Base-by-base conservation (phyloP, 805 yeast genomes). In the Starmera caribaea region DNA sequence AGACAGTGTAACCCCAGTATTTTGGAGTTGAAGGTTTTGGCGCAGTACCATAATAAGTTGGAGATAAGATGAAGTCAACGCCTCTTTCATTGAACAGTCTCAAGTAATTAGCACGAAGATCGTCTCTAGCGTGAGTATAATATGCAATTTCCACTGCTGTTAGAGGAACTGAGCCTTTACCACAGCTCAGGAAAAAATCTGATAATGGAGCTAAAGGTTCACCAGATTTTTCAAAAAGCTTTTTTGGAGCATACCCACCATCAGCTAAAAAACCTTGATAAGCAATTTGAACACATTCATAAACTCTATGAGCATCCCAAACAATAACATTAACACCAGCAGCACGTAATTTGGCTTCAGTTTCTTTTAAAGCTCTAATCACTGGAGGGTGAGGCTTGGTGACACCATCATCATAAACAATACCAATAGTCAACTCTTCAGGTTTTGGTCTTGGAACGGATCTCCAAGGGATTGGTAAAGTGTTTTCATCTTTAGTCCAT, bases 1-100 rank as follows among this genome's bases (percentile, higher is more conserved):
- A 66, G 3, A 87, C 63, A 8, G 90, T 81, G 66, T 84, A 84
- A 4, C 86, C 80, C 86, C 88, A 81, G 58, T 78, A 79, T 56
- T 70, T 73, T 5, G 79, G 71, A 41, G 70, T 65, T 36, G 70
- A 74, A 16, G 78, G 71, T 38, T 67, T 67, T 21, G 84, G 82
- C 11, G 88, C 83, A 38, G 77, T 79, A 45, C 79, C 78, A 41
- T 70, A 69, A 57, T 76, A 74, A 13, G 74, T 68, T 38, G 87
- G 86, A 41, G 79, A 69, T 33, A 81, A 56, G 44, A 81, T 69
- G 52, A 79, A 71, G 50, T 81, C 87, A 37, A 79, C 65, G 40
- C 67, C 66, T 50, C 73, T 63, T 17, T 71, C 57, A 43, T 69
- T 63, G 51, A 79, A 64, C 53, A 58, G 70, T 40, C 68, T 65